Base-by-base conservation (phyloP, 192 early-diverging fungal genomes). In the Coemansia sp. region DNA sequence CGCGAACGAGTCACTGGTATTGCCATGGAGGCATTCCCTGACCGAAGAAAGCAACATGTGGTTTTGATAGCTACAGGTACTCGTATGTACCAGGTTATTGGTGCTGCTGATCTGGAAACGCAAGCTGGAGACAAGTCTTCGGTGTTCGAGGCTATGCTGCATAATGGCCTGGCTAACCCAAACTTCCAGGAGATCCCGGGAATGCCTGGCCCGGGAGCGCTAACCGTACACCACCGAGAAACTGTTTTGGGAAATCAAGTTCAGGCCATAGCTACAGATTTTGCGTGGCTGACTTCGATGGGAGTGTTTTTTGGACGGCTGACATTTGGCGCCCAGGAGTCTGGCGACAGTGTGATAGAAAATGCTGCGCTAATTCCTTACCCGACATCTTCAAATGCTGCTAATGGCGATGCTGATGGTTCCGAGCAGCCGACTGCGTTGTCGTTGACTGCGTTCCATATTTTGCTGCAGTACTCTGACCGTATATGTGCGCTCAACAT, bases 41-140 rank as follows among this genome's bases (percentile, higher is more conserved):
- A 80, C 14, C 82, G 72, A 18, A 51, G 80, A n/a, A 81, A 85
- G 53, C 87, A 88, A 65, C 91, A 91, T 58, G 79, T 91, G 26
- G 85, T 97, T 1, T 67, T 96, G 40, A 80, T 88, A 10, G 75
- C 93, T 6, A 95, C 96, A 0, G 82, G 90, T 0, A 92, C 82
- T 0, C 83, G 88, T n/a, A 78, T 98, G 15, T 98, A 98, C 65
- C 94, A 96, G 60, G 89, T 95, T 40, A 81, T 97, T 56, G 94
- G 94, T 0, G 68, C 76, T 2, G 81, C 82, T 9, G 78, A 78
- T 16, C 62, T 82, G 0, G 66, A 65, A 31, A 28, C 63, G 26
- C 62, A 56, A 26, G 37, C 55, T 5, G 79, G 81, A 19, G 83
- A 82, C 19, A 81, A 81, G 15, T 60, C 57, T 20, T 78, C 83